A percentile compares a stretch with the other conserved stretches of the same genome.
Conservation (phyloP, 768 basidiomycete species). For the Leccinum ochraceum region DNA sequence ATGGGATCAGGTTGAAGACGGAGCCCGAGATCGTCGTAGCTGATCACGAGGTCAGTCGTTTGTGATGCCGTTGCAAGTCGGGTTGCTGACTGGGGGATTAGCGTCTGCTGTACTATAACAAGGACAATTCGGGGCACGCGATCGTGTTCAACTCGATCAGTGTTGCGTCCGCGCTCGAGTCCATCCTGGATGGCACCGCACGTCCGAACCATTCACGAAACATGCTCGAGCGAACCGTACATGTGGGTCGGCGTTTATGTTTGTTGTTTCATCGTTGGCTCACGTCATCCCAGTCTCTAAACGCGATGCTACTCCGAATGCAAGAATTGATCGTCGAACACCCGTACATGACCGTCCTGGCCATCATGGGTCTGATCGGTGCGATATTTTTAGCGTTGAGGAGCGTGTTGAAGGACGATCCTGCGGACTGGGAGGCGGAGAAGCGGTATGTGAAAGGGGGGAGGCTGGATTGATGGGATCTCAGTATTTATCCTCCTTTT, state of each 20-base stretch:
- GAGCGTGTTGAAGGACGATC: slow-evolving; percentile 20
- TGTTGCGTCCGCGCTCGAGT: slow-evolving; percentile 72
- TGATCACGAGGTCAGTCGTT: slow-evolving; percentile 55
- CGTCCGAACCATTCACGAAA: slow-evolving; percentile 68
- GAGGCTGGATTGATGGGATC: slow-evolving; percentile 26
- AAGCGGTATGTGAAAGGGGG: slow-evolving; percentile 21
- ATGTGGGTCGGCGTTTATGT: slow-evolving; percentile 42
- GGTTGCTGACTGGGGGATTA: background rate
- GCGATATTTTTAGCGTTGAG: slow-evolving; percentile 14
- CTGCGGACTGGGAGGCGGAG: slow-evolving; percentile 13
- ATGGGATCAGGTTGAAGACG: slow-evolving; percentile 52
- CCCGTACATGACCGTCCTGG: slow-evolving; percentile 19
- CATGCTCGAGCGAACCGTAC: slow-evolving; percentile 60
- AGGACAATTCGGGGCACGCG: slow-evolving; percentile 52
- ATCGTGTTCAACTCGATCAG: slow-evolving; percentile 57
- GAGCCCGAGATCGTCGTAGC: slow-evolving; percentile 62
- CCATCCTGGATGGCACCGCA: slow-evolving; percentile 52
- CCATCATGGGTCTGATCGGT: slow-evolving; percentile 12
- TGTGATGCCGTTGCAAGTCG: background rate
- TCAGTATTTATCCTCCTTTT: background rate
- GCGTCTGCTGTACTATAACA: slow-evolving; percentile 77
- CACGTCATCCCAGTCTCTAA: slow-evolving; percentile 18
- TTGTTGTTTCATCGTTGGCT: background rate
- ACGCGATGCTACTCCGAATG: slow-evolving; percentile 8
- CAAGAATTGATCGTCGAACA: slow-evolving; percentile 17